These are phyloP conservation scores for Lepiota brunneoincarnata DNA, from an alignment of 768 basidiomycete species.

Conservation along the genomic window DNA sequence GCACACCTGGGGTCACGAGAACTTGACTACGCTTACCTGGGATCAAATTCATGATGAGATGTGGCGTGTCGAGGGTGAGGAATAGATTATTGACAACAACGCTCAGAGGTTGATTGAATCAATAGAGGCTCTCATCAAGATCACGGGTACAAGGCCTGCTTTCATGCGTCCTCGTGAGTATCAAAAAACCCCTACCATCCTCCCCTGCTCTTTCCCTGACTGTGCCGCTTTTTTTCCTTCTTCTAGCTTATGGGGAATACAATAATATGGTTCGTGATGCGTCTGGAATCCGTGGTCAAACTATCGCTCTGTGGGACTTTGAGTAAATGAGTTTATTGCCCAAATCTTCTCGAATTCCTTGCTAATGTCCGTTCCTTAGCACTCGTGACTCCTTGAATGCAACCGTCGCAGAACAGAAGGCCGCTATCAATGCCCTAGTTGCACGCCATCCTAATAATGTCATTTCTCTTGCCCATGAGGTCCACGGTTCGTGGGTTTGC, in stretches of 20 bases:
- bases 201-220: not conserved
- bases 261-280: constrained; percentile 34
- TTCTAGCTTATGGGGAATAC: constrained; percentile 35
- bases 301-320: constrained; percentile 34
- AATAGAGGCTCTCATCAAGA: constrained; percentile 35
- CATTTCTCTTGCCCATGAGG: constrained; percentile 41
- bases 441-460: constrained; percentile 29
- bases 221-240: not conserved
- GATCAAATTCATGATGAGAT: constrained; percentile 26
- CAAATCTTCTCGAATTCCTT: not conserved
- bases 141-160: constrained; percentile 35
- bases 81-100: not conserved
- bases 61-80: constrained; percentile 24
- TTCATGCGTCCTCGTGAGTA: constrained; percentile 38
- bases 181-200: not conserved
- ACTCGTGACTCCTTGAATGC: constrained; percentile 36
- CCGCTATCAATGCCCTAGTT: constrained; percentile 24
- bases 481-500: constrained; percentile 22
- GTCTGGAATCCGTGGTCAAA: constrained; percentile 24
- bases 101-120: not conserved
- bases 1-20: constrained; percentile 37
- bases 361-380: constrained; percentile 18
- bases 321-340: constrained; percentile 22
- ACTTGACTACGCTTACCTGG: constrained; percentile 27
- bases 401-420: constrained; percentile 25